A percentile compares a stretch with the other conserved stretches of the same genome.
Evolutionary conservation across 176 grass and related monocot species (phyloP).

Genomic region (Triticum aestivum): DNA sequence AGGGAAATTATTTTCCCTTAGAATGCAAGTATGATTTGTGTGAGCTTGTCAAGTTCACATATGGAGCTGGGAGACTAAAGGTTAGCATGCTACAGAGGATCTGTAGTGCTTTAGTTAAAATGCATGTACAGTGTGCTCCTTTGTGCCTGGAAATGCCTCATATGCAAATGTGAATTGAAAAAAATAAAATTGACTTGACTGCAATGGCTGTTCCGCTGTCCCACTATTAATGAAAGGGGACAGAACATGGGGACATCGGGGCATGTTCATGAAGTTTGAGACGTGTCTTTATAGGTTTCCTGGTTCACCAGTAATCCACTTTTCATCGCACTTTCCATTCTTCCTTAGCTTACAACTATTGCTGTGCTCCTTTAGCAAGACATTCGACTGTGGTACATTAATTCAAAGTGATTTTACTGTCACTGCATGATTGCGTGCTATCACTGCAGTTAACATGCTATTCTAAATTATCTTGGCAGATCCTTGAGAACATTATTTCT

Average conservation of each 20-base stretch:
- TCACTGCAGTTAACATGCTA: conserved; percentile 33
- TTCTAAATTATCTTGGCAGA: conserved; percentile 45
- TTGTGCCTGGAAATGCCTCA: background rate
- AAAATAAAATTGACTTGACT: background rate
- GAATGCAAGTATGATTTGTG: background rate
- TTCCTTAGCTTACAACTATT: background rate
- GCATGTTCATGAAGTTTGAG: conserved; percentile 11
- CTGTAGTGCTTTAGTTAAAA: background rate
- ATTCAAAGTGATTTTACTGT: background rate
- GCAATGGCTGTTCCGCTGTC: background rate
- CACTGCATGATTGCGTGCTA: conserved; percentile 9
- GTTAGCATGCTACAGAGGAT: background rate
- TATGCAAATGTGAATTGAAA: background rate
- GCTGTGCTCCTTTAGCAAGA: background rate
- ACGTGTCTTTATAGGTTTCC: background rate
- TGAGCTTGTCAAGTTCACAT: conserved; percentile 11
- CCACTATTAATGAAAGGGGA: background rate
- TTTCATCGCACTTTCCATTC: background rate
- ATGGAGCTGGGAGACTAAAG: background rate
- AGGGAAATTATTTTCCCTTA: background rate
- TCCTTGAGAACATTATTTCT: conserved; percentile 68
- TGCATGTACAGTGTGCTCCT: background rate
- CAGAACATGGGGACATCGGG: conserved; percentile 12
- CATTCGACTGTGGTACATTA: background rate
- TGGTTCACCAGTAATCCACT: background rate